Base-by-base conservation (phyloP, 179 eudicot species). In the Amaranthus tricolor region DNA sequence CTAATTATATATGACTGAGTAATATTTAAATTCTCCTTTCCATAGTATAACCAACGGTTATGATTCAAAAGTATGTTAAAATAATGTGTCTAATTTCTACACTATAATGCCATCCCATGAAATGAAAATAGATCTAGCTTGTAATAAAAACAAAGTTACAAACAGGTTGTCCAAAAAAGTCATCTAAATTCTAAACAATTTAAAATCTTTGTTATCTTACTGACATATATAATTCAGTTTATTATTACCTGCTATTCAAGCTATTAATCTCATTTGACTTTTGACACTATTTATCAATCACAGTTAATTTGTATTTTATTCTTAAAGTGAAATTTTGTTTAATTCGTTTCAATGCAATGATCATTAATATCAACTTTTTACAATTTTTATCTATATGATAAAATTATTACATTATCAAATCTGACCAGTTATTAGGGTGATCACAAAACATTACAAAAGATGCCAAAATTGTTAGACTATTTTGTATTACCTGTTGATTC, bases 401-500 rank as follows among this genome's bases (percentile, higher is more conserved):
- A n/a, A n/a, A n/a, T n/a, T n/a, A n/a, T n/a, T n/a, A n/a, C n/a
- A n/a, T n/a, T n/a, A n/a, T n/a, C n/a, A n/a, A n/a, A n/a, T n/a
- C n/a, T n/a, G n/a, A n/a, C n/a, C n/a, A n/a, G n/a, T n/a, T n/a
- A n/a, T n/a, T n/a, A n/a, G n/a, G n/a, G n/a, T n/a, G n/a, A n/a
- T n/a, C n/a, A n/a, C n/a, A n/a, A n/a, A n/a, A n/a, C n/a, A n/a
- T 62, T 70, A 75, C 76, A 66, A 80, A 66, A 59, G 69, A 19
- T 9, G 64, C 75, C 76, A 52, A 54, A 56, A 31, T 71, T 77
- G 44, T 8, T 58, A 19, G 31, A 1, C 47, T 56, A 43, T 17
- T 31, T 13, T 58, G 62, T 8, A 56, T 19, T 66, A 31, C 73
- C 2, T 69, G 52, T 44, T 51, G 40, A 44, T 13, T 50, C 51